These are phyloP conservation scores for Dianthus caryophyllus DNA, from an alignment of 148 eudicot species.

Conservation along the genomic window DNA sequence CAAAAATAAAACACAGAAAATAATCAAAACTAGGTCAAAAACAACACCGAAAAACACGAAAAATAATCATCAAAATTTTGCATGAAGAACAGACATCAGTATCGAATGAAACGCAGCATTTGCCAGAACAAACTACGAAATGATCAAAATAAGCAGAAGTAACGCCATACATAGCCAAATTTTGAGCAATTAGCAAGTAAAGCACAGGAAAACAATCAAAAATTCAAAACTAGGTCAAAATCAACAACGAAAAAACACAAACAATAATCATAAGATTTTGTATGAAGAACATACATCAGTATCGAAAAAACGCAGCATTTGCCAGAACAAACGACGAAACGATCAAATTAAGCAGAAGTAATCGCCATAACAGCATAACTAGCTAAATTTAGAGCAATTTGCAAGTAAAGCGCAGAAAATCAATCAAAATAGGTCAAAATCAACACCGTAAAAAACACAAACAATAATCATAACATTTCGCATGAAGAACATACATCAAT, in stretches of 20 bases:
- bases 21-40: background rate
- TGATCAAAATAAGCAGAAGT: background rate
- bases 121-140: too few relatives aligned
- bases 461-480: background rate
- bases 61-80: background rate
- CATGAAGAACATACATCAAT: conserved; percentile 45
- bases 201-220: background rate
- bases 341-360: background rate
- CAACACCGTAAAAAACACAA: background rate
- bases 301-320: conserved; percentile 85
- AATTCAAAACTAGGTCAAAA: background rate
- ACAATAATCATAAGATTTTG: background rate
- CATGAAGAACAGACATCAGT: too few relatives aligned
- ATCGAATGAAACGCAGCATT: too few relatives aligned
- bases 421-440: background rate
- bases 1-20: background rate
- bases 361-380: background rate
- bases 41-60: background rate
- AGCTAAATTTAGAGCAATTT: background rate
- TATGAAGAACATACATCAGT: conserved; percentile 48
- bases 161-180: background rate
- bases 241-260: background rate
- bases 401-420: background rate
- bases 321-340: conserved; percentile 4
- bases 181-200: background rate